Conservation (phyloP, 768 basidiomycete genomes). For the Phaeotremella skinneri region DNA sequence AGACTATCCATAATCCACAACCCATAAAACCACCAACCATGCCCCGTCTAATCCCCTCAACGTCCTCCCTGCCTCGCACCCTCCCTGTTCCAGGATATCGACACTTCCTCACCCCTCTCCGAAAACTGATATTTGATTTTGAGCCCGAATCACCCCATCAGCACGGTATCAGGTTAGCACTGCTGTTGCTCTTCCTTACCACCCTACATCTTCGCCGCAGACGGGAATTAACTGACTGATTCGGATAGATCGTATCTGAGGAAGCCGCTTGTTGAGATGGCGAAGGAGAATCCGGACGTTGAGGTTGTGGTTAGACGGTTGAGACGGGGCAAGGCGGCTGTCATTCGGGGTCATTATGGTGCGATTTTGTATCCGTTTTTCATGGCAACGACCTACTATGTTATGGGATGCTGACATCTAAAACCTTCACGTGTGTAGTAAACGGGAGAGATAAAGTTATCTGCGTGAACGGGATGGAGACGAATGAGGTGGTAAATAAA, state of each 20-base stretch:
- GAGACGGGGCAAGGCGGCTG: slow-evolving; percentile 42
- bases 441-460: slow-evolving; percentile 52
- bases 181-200: background rate
- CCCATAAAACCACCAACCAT: slow-evolving; percentile 10
- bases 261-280: slow-evolving; percentile 36
- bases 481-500: slow-evolving; percentile 45
- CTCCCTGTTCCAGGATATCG: slow-evolving; percentile 44
- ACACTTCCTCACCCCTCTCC: slow-evolving; percentile 46
- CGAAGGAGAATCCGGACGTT: slow-evolving; percentile 48
- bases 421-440: too few species aligned
- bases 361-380: slow-evolving; percentile 12
- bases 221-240: background rate
- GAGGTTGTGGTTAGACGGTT: slow-evolving; percentile 46
- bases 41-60: slow-evolving; percentile 27
- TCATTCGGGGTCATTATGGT: slow-evolving; percentile 51
- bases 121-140: slow-evolving; percentile 49
- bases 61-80: slow-evolving; percentile 27
- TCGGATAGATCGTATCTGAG: slow-evolving; percentile 44
- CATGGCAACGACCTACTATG: background rate
- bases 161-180: slow-evolving; percentile 40
- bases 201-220: background rate
- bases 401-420: too few species aligned
- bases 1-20: too few species aligned
- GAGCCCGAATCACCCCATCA: slow-evolving; percentile 41
- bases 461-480: slow-evolving; percentile 46